phyloP scores from a whole-genome alignment of 495 filamentous ascomycete species.

The Lasiosphaeria ovina region DNA sequence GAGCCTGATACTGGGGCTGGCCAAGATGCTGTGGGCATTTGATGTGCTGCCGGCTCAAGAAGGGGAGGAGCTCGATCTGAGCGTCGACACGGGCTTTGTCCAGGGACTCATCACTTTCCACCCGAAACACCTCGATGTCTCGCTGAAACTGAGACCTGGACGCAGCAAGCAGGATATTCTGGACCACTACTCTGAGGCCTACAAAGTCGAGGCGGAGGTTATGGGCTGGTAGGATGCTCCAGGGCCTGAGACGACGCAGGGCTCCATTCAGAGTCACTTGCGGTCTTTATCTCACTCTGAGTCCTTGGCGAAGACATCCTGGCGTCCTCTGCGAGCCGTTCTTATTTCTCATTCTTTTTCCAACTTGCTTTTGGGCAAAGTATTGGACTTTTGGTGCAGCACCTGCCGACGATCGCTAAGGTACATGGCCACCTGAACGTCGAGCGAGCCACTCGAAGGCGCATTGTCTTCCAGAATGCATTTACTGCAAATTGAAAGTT shows the following conservation, averaged over 20 bases:
- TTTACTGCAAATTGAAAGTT: no score
- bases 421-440: no score
- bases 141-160: not conserved
- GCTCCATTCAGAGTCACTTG: not conserved
- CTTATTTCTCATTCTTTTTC: not conserved
- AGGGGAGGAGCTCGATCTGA: not conserved
- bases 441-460: no score
- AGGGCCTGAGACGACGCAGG: not conserved
- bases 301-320: not conserved
- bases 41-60: not conserved
- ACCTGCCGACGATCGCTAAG: no score
- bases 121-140: not conserved
- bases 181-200: not conserved
- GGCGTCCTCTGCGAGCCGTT: not conserved
- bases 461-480: no score
- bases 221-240: not conserved
- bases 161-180: not conserved
- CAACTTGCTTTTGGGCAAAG: no score
- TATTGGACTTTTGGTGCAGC: no score
- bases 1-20: not conserved
- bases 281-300: not conserved
- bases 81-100: not conserved
- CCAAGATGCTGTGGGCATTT: not conserved
- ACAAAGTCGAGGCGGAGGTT: not conserved
- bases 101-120: slow-evolving; percentile 1